phyloP scores from a whole-genome alignment of 164 flowering plant species.

The Sedum album region DNA sequence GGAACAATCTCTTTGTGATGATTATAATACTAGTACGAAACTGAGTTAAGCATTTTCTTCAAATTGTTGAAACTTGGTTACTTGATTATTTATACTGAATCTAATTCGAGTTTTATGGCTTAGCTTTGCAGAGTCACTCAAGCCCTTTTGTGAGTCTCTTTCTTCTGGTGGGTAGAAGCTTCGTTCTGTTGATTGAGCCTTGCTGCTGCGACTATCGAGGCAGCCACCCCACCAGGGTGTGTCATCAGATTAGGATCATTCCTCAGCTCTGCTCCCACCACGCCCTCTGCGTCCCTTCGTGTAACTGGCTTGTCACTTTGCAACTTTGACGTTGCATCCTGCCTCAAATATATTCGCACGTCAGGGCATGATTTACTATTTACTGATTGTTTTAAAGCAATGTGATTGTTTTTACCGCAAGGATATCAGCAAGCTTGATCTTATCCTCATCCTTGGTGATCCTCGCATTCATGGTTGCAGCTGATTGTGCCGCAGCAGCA shows the following conservation, averaged over 20 bases:
- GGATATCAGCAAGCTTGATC: constrained; percentile 46
- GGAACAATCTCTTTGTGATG: not conserved
- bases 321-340: constrained; percentile 32
- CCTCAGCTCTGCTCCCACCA: constrained; percentile 51
- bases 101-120: not conserved
- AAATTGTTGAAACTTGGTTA: too few relatives aligned
- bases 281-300: constrained; percentile 50
- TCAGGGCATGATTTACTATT: too few relatives aligned
- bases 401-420: constrained; percentile 21
- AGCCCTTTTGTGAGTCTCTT: not conserved
- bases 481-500: constrained; percentile 53
- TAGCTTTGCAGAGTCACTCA: not conserved
- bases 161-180: not conserved
- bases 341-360: too few relatives aligned
- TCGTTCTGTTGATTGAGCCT: constrained; percentile 37
- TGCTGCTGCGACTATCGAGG: constrained; percentile 57
- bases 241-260: constrained; percentile 45
- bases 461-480: constrained; percentile 42
- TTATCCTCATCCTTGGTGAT: constrained; percentile 24
- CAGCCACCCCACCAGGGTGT: constrained; percentile 61
- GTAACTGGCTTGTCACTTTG: constrained; percentile 49
- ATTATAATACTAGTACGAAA: not conserved
- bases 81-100: not conserved
- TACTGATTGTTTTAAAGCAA: not conserved
- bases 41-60: not conserved